Evolutionary conservation across 179 eudicot genomes (phyloP).

Genomic region (Corrigiola litoralis): DNA sequence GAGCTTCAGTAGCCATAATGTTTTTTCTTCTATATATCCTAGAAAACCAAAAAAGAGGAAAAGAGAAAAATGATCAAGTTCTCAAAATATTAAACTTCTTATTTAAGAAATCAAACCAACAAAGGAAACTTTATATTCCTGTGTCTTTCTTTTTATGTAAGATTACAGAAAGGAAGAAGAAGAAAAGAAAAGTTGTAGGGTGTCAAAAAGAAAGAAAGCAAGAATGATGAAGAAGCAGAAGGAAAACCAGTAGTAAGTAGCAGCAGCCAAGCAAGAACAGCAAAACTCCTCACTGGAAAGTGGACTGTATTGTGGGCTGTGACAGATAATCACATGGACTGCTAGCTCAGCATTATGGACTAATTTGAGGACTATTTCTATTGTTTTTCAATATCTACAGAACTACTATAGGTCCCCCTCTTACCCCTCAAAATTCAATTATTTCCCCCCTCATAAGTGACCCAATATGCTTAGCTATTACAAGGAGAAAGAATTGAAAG

Average conservation of each 20-base stretch:
- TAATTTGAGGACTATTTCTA: slow-evolving; percentile 11
- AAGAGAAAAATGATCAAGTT: neutral
- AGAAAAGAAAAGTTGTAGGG: neutral
- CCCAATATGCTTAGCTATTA: too few species aligned
- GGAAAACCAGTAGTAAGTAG: neutral
- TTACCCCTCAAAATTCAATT: slow-evolving; percentile 14
- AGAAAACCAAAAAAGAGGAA: neutral
- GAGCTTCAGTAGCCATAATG: slow-evolving; percentile 33
- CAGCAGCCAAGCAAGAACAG: slow-evolving; percentile 24
- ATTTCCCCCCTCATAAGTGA: slow-evolving; percentile 12
- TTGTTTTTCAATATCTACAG: neutral
- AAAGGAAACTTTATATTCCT: neutral
- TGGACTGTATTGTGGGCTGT: slow-evolving; percentile 28
- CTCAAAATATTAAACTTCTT: neutral
- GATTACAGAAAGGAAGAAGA: neutral
- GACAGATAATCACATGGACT: slow-evolving; percentile 41
- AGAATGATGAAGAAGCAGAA: too few species aligned
- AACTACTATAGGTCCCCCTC: slow-evolving; percentile 6
- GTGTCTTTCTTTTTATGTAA: neutral
- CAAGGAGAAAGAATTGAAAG: too few species aligned
- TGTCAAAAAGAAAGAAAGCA: too few species aligned
- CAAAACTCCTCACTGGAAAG: slow-evolving; percentile 37
- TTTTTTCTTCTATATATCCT: too few species aligned
- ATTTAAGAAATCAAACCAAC: slow-evolving; percentile 12
- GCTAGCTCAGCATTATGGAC: slow-evolving; percentile 34